Percentiles rank a stretch among this genome's conserved stretches.
phyloP scores from a whole-genome alignment of 495 filamentous ascomycete species.

The Saxophila tyrrhenica region DNA sequence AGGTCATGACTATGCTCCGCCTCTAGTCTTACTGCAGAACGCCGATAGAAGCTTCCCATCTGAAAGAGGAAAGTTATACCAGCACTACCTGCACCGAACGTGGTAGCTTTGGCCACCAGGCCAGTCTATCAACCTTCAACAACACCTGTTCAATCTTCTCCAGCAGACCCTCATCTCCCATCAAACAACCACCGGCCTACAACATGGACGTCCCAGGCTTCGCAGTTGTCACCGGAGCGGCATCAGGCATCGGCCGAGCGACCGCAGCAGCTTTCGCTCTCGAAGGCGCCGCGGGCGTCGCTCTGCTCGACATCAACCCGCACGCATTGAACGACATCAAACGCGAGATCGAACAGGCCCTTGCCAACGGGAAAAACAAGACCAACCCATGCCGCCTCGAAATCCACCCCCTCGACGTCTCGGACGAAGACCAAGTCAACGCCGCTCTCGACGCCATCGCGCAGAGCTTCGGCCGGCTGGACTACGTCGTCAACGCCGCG shows the following conservation, averaged over 20 bases:
- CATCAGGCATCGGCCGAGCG: not conserved
- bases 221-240: slow-evolving; percentile 1
- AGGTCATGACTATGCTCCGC: no score
- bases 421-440: slow-evolving; percentile 8
- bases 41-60: no score
- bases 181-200: not conserved
- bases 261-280: not conserved
- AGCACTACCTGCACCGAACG: no score
- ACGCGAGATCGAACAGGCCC: not conserved
- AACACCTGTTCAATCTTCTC: not conserved
- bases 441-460: slow-evolving; percentile 6
- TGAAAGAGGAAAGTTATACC: no score
- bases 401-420: not conserved
- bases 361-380: not conserved
- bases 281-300: slow-evolving; percentile 2
- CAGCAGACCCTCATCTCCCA: not conserved
- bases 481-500: slow-evolving; percentile 20
- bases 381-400: not conserved
- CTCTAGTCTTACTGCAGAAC: no score
- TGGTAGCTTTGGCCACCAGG: no score
- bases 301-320: slow-evolving; percentile 1
- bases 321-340: not conserved
- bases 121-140: not conserved
- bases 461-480: slow-evolving; percentile 11
- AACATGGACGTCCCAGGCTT: slow-evolving; percentile 6